Evolutionary conservation across 495 filamentous ascomycete genomes (phyloP), one percentile per base, ranked within the genome.

Genomic region (Neurospora sp.): DNA sequence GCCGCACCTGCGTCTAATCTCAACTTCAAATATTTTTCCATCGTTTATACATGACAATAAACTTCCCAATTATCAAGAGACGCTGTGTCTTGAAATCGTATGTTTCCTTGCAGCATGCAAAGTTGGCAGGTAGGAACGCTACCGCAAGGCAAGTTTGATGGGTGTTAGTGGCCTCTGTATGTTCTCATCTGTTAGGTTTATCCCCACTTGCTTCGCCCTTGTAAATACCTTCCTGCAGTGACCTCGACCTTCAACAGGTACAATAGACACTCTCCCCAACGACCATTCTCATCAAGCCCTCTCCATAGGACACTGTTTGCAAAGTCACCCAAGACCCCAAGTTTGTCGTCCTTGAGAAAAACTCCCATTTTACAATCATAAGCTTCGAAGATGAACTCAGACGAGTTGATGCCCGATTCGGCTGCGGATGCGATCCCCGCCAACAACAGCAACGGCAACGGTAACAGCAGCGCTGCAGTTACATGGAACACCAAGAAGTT

Each of bases 401-500:
- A 79, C 73, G 78, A 79, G 11, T 10, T 77, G 19, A 79, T 79
- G 78, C 75, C 74, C 9, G 78, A 80, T 69, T 59, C 73, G 34
- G 45, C 71, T 36, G 36, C 9, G 34, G 39, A 37, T 28, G 10
- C 24, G 36, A 59, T 13, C 73, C 54, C 37, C 28, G 24, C 28
- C 62, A 70, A 38, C 62, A 71, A 19, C 28, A 5, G 24, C 9
- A 42, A 39, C 31, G n/a, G 73, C 71, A 39, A 40, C 9, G 69
- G 69, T 71, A 74, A 72, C 17, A 43, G 48, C 34, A 74, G 73
- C 21, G 72, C 43, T 2, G 43, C 71, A 7, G 39, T 70, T 15
- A 39, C 37, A 13, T 80, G 80, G 79, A 79, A 81, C 66, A 81
- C 77, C 19, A 78, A 80, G 54, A 81, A 82, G 70, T 81, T 78